Evolutionary conservation across 148 eudicot genomes (phyloP), one percentile per base, ranked within the genome.

Genomic region (Rhododendron simsii): DNA sequence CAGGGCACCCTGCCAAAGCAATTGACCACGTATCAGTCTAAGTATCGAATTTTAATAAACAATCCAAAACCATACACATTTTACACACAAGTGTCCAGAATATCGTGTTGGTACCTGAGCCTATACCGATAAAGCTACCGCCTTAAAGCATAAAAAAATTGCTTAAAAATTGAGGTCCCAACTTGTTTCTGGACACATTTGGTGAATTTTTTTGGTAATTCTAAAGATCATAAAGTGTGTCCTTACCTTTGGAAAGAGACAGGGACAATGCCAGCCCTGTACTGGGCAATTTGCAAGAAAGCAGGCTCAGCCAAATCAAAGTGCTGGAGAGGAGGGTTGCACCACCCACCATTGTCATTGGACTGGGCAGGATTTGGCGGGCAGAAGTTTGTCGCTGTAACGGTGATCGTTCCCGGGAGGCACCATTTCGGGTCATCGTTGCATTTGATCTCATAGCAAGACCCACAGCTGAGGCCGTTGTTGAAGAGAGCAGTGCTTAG

Each of bases 401-500:
- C 89, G 2, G 63, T 84, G 73, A 87, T 84, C 16, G 59, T 51
- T 0, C 89, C 86, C 0, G 89, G 74, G 37, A 65, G 84, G 81
- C 89, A 87, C 89, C 86, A 87, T 80, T 41, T 48, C 2, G 87
- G 84, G 59, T 87, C 89, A 71, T 26, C 59, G 50, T 50, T 59
- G 55, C 89, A 87, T 20, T 1, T 80, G 78, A 87, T 69, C 80
- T 87, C 87, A 45, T 84, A 87, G 48, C 89, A 87, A 13, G 89
- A 37, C 12, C 89, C 89, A 50, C 89, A 87, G 65, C 87, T 84
- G 44, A 79, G 26, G 16, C 89, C 89, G 61, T 88, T 91, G 91
- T 94, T 94, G 89, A 94, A 94, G 3, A 94, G 86, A 8, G 95
- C 93, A 4, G 98, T 94, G 83, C 98, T 94, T 21, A 94, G 87